Conservation (phyloP, 2,329 filamentous ascomycete genomes). For the Metarhizium guizhouense region DNA sequence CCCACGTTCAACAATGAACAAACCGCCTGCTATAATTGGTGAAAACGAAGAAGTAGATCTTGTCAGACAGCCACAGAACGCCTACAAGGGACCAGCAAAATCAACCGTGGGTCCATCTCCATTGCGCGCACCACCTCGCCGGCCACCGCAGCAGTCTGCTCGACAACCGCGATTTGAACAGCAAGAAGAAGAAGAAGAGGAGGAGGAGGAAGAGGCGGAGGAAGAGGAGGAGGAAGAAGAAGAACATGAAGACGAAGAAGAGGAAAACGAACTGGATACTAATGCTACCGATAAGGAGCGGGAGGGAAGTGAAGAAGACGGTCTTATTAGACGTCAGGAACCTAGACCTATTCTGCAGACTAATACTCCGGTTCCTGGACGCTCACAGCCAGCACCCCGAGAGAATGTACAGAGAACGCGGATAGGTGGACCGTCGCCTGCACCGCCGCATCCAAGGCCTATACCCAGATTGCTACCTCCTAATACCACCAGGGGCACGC, state of each 20-base stretch:
- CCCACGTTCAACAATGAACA: not conserved
- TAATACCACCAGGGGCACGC: not conserved
- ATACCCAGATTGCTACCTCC: not conserved
- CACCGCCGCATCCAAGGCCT: not conserved
- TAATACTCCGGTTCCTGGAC: conserved; percentile 14
- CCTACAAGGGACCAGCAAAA: not conserved
- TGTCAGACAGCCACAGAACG: not conserved
- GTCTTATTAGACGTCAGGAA: not conserved
- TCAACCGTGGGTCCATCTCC: conserved; percentile 1
- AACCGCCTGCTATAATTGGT: not conserved
- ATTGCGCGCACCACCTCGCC: conserved; percentile 3
- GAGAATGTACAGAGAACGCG: not conserved
- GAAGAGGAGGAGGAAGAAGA: conserved; percentile 4
- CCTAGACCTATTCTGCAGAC: not conserved
- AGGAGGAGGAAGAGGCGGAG: not conserved
- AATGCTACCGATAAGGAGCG: conserved; percentile 3
- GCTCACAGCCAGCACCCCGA: not conserved
- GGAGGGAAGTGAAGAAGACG: conserved; percentile 4
- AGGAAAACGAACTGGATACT: conserved; percentile 2
- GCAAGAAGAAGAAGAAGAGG: not conserved
- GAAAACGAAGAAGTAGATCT: conserved; percentile 4
- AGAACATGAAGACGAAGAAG: not conserved
- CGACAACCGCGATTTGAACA: not conserved
- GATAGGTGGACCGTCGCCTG: not conserved
- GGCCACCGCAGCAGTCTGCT: not conserved